Evolutionary conservation across 31 red algal genomes (phyloP).

Genomic region (Bonnemaisonia californica): DNA sequence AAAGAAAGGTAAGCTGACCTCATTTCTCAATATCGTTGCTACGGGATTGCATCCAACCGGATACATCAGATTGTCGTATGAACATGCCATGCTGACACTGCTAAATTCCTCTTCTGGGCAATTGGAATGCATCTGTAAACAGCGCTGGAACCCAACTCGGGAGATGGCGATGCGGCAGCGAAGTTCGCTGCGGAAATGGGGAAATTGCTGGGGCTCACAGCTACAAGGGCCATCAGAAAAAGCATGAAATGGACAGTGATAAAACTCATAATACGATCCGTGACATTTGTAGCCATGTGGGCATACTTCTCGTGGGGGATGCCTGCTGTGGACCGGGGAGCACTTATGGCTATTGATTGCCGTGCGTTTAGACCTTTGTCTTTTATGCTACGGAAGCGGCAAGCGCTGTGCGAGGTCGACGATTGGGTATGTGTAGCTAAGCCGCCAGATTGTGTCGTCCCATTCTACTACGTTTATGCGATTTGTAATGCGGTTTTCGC

Average conservation of each 20-base stretch:
- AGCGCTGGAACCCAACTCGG: neutral
- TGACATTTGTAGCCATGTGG: neutral
- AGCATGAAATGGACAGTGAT: neutral
- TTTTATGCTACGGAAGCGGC: slow-evolving; percentile 18
- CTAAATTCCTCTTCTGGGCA: too few relatives aligned
- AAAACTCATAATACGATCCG: neutral
- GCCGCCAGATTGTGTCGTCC: slow-evolving; percentile 30
- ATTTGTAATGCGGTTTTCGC: neutral
- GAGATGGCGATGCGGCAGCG: neutral
- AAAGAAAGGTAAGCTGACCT: slow-evolving; percentile 47
- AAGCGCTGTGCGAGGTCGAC: slow-evolving; percentile 18
- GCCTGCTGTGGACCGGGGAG: slow-evolving; percentile 1
- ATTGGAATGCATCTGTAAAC: too few relatives aligned
- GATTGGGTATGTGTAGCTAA: slow-evolving; percentile 44
- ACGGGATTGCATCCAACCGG: neutral
- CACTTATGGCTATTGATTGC: slow-evolving; percentile 42
- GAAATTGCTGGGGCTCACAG: neutral
- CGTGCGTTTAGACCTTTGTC: slow-evolving; percentile 40
- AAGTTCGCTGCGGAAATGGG: neutral
- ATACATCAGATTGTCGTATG: too few relatives aligned
- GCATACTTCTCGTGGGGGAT: slow-evolving; percentile 21
- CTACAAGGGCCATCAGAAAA: neutral
- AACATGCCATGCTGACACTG: neutral
- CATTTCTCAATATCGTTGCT: neutral
- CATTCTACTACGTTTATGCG: slow-evolving; percentile 3